Evolutionary conservation across 805 yeast species (phyloP).

Genomic region (Candida xyloterini): DNA sequence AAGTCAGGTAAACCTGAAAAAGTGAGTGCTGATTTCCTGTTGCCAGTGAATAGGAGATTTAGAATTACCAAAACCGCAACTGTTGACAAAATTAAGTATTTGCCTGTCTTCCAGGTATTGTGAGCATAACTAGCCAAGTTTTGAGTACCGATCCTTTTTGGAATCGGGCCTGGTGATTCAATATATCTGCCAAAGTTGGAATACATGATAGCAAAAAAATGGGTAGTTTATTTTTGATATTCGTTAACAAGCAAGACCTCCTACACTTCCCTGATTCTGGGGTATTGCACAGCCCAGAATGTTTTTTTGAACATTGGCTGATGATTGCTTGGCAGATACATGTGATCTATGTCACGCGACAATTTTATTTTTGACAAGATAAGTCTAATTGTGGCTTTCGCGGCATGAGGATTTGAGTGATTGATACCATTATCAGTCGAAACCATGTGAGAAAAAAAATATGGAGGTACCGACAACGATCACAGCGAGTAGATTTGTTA

Average conservation of each 20-base stretch:
- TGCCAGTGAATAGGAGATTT: not conserved
- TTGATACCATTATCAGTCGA: too few relatives aligned
- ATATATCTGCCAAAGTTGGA: conserved; percentile 6
- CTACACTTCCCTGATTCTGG: not conserved
- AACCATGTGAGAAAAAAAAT: not conserved
- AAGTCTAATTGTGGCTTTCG: not conserved
- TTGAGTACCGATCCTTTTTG: not conserved
- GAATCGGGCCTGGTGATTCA: conserved; percentile 5
- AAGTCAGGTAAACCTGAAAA: conserved; percentile 5
- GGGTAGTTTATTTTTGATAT: not conserved
- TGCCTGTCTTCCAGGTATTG: conserved; percentile 3
- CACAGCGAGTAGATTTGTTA: not conserved
- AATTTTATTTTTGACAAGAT: not conserved
- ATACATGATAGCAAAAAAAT: conserved; percentile 1
- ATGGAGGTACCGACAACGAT: not conserved
- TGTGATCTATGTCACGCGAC: not conserved
- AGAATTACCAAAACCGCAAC: conserved; percentile 7
- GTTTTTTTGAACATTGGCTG: too few relatives aligned
- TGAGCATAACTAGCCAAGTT: not conserved
- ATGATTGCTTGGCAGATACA: not conserved
- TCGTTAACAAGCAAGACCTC: not conserved
- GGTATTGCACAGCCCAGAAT: not conserved
- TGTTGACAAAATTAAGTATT: conserved; percentile 5
- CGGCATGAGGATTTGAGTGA: too few relatives aligned
- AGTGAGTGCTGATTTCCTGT: not conserved